Percentiles rank a stretch among this genome's conserved stretches.
phyloP scores from a whole-genome alignment of 345 rosid genomes.

The Syzygium grande region DNA sequence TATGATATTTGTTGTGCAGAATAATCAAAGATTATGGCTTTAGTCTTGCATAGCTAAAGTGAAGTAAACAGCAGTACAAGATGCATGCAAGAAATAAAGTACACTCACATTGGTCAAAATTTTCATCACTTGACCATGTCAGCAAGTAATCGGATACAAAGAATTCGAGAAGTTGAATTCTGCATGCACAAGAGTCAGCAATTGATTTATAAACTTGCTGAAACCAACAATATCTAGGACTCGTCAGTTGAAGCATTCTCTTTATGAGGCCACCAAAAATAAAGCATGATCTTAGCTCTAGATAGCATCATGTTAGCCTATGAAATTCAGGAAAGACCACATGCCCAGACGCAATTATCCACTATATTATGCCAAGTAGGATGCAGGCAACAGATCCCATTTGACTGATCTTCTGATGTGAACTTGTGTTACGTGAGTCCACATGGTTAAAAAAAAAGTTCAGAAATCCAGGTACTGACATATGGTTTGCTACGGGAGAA shows the following conservation, averaged over 20 bases:
- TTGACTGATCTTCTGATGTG: background rate
- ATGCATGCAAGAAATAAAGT: background rate
- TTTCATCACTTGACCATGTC: constrained; percentile 42
- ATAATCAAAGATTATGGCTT: background rate
- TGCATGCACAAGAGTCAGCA: constrained; percentile 5
- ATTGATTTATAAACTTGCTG: constrained; percentile 6
- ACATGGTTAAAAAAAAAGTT: background rate
- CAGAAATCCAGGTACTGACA: background rate
- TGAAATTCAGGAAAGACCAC: background rate
- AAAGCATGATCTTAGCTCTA: background rate
- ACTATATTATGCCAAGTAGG: background rate
- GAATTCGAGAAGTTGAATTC: constrained; percentile 86
- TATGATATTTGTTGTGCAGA: background rate
- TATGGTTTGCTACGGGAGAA: background rate
- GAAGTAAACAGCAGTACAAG: background rate
- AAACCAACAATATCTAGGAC: background rate
- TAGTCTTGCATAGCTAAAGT: background rate
- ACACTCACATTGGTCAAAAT: constrained; percentile 48
- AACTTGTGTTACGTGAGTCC: background rate
- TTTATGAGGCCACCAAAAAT: background rate
- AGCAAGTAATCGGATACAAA: constrained; percentile 54
- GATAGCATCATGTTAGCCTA: background rate
- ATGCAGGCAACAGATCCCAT: background rate
- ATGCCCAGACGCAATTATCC: background rate
- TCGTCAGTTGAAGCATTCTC: background rate